A percentile compares a stretch with the other conserved stretches of the same genome.
Conservation (phyloP, 768 basidiomycete genomes). For the Coprinellus micaceus region DNA sequence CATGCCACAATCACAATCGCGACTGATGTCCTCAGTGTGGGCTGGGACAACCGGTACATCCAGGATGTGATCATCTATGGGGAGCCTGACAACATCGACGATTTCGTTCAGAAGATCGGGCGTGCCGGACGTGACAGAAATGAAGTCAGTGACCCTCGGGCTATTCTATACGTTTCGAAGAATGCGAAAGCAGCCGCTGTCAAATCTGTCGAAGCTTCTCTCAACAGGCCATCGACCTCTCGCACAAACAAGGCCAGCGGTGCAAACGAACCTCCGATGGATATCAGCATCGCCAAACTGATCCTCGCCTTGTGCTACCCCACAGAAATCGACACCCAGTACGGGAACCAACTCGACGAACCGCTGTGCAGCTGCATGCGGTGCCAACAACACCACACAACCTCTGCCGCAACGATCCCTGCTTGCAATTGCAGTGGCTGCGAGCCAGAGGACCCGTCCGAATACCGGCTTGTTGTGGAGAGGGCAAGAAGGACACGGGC, state of each 20-base stretch:
- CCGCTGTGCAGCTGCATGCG: constrained; percentile 1
- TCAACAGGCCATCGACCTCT: neutral
- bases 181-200: neutral
- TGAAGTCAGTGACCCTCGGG: neutral
- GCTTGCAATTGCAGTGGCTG: constrained; percentile 9
- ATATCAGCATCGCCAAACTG: constrained; percentile 10
- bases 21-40: constrained; percentile 17
- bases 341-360: constrained; percentile 9
- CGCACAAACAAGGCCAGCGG: neutral
- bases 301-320: constrained; percentile 9
- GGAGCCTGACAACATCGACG: constrained; percentile 12
- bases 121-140: constrained; percentile 1
- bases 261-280: constrained; percentile 3
- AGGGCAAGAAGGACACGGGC: neutral
- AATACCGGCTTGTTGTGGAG: neutral
- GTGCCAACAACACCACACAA: neutral
- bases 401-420: neutral
- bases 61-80: constrained; percentile 14
- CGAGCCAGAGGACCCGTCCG: neutral
- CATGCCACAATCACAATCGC: constrained; percentile 11
- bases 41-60: constrained; percentile 14
- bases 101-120: constrained; percentile 17
- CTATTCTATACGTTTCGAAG: neutral
- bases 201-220: neutral
- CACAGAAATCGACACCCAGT: constrained; percentile 5